Conservation (phyloP, 2,329 filamentous ascomycete genomes). For the Davidsoniella neocaledoniae region DNA sequence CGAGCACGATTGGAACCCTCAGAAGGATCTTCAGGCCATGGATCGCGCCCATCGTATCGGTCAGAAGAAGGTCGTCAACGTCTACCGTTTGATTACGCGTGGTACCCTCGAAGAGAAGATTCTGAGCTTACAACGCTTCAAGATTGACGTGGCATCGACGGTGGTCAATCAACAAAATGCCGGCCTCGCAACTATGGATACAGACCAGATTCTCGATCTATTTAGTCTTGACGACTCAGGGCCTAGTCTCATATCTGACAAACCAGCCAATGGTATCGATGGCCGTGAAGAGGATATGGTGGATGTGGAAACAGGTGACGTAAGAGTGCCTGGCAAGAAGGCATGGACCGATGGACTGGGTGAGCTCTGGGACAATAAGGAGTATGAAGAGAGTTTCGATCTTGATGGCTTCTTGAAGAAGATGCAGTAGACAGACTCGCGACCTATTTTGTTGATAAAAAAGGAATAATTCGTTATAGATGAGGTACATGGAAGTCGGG, state of each 20-base stretch:
- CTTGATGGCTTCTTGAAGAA: slow-evolving; percentile 87
- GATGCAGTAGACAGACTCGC: slow-evolving; percentile 44
- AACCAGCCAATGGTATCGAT: slow-evolving; percentile 31
- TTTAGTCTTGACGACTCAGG: slow-evolving; percentile 79
- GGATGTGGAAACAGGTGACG: slow-evolving; percentile 79
- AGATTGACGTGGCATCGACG: slow-evolving; percentile 94
- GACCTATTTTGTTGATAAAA: not conserved
- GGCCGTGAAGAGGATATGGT: slow-evolving; percentile 73
- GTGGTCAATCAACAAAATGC: slow-evolving; percentile 99
- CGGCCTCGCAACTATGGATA: slow-evolving; percentile 88
- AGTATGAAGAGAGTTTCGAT: slow-evolving; percentile 97
- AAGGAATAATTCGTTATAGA: not conserved
- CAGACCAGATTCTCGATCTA: slow-evolving; percentile 90
- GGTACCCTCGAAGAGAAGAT: slow-evolving; percentile 98
- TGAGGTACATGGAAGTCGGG: too few relatives aligned
- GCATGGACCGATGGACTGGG: slow-evolving; percentile 86
- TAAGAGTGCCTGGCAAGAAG: slow-evolving; percentile 95
- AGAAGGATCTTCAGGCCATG: slow-evolving; percentile 98
- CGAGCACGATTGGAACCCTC: slow-evolving; percentile 98
- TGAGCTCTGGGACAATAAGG: slow-evolving; percentile 91
- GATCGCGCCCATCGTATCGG: slow-evolving; percentile 95
- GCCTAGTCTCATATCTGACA: slow-evolving; percentile 44
- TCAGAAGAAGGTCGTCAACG: slow-evolving; percentile 99
- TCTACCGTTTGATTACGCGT: slow-evolving; percentile 89
- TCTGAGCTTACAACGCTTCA: slow-evolving; percentile 92